phyloP scores from a whole-genome alignment of 352 stramenopile genomes.

The Phytophthora cajani region DNA sequence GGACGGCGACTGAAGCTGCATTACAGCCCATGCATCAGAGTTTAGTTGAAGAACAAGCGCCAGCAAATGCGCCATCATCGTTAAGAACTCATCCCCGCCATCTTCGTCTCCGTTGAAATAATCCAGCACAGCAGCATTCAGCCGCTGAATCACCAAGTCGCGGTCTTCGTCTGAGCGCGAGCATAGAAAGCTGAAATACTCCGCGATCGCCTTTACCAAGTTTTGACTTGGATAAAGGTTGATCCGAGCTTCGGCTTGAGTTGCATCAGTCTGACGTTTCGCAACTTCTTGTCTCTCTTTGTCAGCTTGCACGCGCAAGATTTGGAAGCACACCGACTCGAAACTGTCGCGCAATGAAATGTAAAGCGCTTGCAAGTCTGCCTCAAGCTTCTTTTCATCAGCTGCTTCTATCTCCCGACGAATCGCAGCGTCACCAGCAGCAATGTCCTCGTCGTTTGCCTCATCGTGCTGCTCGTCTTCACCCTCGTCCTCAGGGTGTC shows the following conservation, averaged over 20 bases:
- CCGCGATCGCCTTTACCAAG: conserved; percentile 66
- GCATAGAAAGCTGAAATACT: conserved; percentile 73
- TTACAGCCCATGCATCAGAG: conserved; percentile 39
- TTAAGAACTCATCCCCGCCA: conserved; percentile 46
- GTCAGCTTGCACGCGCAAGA: conserved; percentile 56
- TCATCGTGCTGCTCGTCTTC: conserved; percentile 39
- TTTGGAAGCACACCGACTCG: conserved; percentile 70
- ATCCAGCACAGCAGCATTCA: conserved; percentile 58
- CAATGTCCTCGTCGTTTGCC: conserved; percentile 32
- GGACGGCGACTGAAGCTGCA: conserved; percentile 48
- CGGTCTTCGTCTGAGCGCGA: conserved; percentile 65
- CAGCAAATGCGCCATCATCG: conserved; percentile 70
- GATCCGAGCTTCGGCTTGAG: conserved; percentile 4
- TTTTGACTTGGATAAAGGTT: conserved; percentile 49
- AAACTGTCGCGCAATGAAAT: conserved; percentile 59
- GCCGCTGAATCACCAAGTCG: conserved; percentile 53
- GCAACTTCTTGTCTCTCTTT: conserved; percentile 22
- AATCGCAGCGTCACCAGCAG: conserved; percentile 4
- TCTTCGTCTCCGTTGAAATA: conserved; percentile 42
- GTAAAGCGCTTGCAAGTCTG: conserved; percentile 60
- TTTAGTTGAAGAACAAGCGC: conserved; percentile 77
- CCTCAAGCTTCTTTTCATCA: conserved; percentile 51
- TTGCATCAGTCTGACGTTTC: conserved; percentile 7
- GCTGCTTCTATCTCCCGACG: conserved; percentile 29
- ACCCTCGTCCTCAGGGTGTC: conserved; percentile 84